These are phyloP conservation scores for Colletotrichum chlorophyti DNA, from an alignment of 2,329 filamentous ascomycete species.

Conservation along the genomic window DNA sequence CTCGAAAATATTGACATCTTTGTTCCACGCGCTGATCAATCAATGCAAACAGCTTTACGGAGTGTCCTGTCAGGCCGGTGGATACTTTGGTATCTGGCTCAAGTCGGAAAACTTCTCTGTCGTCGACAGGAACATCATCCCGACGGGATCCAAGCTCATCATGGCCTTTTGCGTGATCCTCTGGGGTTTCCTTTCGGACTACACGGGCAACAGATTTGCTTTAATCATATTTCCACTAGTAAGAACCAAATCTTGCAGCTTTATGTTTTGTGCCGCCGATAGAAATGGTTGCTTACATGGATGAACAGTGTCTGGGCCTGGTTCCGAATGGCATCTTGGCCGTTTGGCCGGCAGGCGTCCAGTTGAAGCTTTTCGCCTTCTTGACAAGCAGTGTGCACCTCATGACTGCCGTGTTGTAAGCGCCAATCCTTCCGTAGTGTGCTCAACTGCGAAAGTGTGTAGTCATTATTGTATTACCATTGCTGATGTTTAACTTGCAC, in stretches of 20 bases:
- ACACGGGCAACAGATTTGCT: slow-evolving; percentile 7
- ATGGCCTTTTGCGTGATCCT: slow-evolving; percentile 25
- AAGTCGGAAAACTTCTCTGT: slow-evolving; percentile 35
- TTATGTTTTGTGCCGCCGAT: no score
- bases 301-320: background rate
- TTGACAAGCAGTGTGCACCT: slow-evolving; percentile 16
- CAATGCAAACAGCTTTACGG: slow-evolving; percentile 14
- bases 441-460: background rate
- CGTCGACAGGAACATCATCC: slow-evolving; percentile 32
- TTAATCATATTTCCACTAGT: slow-evolving; percentile 8
- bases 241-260: no score
- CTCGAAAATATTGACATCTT: background rate
- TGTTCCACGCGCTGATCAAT: background rate
- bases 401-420: slow-evolving; percentile 20
- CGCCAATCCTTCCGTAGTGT: background rate
- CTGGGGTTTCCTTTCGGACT: slow-evolving; percentile 34
- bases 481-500: background rate
- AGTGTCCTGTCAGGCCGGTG: slow-evolving; percentile 8
- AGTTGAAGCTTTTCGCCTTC: slow-evolving; percentile 11
- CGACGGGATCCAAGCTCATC: slow-evolving; percentile 33
- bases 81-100: slow-evolving; percentile 34
- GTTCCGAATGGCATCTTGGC: slow-evolving; percentile 16
- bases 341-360: slow-evolving; percentile 2
- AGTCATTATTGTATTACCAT: no score
- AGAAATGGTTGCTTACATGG: accelerated